These are phyloP conservation scores for Dactylonectria estremocensis DNA, from an alignment of 2,329 filamentous ascomycete species.

Conservation along the genomic window DNA sequence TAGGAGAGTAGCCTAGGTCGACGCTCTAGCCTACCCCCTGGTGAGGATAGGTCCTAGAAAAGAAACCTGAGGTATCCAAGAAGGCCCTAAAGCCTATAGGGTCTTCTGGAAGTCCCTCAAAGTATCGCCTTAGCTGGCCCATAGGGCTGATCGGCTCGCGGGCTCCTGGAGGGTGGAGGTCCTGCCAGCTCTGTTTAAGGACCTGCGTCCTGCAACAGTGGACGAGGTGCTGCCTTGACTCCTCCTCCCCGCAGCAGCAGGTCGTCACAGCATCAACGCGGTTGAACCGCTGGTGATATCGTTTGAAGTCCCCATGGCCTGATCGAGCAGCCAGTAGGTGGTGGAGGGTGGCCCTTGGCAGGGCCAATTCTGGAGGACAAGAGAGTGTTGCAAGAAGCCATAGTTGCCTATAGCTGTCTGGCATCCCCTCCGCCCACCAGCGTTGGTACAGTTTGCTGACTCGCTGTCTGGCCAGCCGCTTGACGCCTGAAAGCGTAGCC, in stretches of 20 bases:
- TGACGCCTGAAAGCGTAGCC: background rate
- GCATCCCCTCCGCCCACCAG: background rate
- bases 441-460: background rate
- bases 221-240: background rate
- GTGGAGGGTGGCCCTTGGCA: background rate
- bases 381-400: background rate
- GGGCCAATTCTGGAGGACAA: background rate
- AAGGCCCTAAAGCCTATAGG: slow-evolving; percentile 2
- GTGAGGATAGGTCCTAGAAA: slow-evolving; percentile 1
- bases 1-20: background rate
- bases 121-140: slow-evolving; percentile 1
- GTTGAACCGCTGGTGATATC: background rate
- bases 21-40: background rate
- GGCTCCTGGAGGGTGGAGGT: background rate
- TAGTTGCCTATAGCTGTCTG: background rate
- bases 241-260: background rate
- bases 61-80: background rate
- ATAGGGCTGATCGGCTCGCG: background rate
- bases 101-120: slow-evolving; percentile 1
- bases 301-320: background rate
- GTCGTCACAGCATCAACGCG: background rate
- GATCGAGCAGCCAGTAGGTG: background rate
- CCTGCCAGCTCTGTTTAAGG: background rate
- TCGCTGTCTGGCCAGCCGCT: background rate
- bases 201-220: background rate